phyloP scores from a whole-genome alignment of 2,329 filamentous ascomycete genomes.

The Sarocladiaceae sp. region DNA sequence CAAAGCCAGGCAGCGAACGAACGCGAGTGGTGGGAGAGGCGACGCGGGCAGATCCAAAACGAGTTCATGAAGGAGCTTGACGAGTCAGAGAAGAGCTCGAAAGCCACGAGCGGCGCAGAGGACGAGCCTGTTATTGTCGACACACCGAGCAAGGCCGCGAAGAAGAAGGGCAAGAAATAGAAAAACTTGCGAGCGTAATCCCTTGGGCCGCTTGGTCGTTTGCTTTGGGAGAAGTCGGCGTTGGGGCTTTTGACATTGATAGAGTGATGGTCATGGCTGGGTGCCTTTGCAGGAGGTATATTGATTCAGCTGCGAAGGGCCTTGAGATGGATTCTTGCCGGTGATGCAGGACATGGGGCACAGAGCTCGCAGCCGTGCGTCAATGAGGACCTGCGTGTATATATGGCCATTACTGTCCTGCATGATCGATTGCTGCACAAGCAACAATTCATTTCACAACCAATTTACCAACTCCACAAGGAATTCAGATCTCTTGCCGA shows the following conservation, averaged over 20 bases:
- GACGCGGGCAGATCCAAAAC: slow-evolving; percentile 65
- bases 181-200: background rate
- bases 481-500: too few species aligned
- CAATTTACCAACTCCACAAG: too few species aligned
- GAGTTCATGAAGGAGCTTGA: slow-evolving; percentile 86
- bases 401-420: too few species aligned
- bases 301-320: too few species aligned
- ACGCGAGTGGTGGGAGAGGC: slow-evolving; percentile 90
- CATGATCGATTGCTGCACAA: too few species aligned
- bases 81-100: slow-evolving; percentile 47
- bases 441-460: too few species aligned
- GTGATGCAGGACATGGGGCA: too few species aligned
- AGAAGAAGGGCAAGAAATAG: slow-evolving; percentile 59
- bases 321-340: too few species aligned
- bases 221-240: background rate
- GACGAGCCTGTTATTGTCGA: slow-evolving; percentile 68
- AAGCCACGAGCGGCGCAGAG: slow-evolving; percentile 24
- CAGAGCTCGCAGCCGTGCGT: too few species aligned
- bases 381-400: too few species aligned
- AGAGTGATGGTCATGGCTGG: background rate
- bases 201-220: background rate
- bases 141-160: slow-evolving; percentile 50
- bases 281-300: background rate
- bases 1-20: slow-evolving; percentile 68
- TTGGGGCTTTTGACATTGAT: slow-evolving; percentile 1